Evolutionary conservation across 2,329 filamentous ascomycete species (phyloP).

Genomic region (Xylaria sp.): DNA sequence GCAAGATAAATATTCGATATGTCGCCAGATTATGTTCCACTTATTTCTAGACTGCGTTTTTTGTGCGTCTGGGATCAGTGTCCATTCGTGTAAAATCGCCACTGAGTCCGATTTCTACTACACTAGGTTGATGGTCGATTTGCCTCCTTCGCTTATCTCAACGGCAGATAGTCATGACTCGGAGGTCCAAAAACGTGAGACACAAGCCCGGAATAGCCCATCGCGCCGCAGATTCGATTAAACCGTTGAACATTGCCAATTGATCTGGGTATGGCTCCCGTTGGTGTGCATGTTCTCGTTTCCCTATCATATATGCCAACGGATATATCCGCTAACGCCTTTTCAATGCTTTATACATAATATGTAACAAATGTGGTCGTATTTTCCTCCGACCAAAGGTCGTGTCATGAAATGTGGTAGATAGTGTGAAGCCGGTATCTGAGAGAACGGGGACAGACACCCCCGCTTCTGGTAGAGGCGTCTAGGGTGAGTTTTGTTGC

Average conservation of each 20-base stretch:
- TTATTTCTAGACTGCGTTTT: neutral
- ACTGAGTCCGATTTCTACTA: neutral
- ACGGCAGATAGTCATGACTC: neutral
- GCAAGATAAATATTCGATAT: too few relatives aligned
- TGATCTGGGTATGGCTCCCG: neutral
- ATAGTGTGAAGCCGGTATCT: neutral
- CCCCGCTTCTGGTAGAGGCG: neutral
- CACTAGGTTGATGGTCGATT: neutral
- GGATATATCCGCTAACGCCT: constrained; percentile 25
- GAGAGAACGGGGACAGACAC: neutral
- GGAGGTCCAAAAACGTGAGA: neutral
- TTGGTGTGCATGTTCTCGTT: neutral
- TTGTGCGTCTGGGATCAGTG: neutral
- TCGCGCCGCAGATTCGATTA: neutral
- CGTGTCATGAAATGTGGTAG: too few relatives aligned
- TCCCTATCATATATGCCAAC: constrained; percentile 26
- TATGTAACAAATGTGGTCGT: constrained; percentile 31
- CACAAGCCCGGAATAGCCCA: neutral
- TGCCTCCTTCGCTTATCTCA: neutral
- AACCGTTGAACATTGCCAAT: neutral
- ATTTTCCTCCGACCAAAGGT: neutral
- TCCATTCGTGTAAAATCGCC: neutral
- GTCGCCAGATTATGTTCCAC: neutral
- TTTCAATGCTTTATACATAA: constrained; percentile 34
- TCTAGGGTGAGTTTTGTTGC: constrained; percentile 26